These are phyloP conservation scores for Syzygium aqueum DNA, from an alignment of 345 rosid genomes.

Conservation along the genomic window DNA sequence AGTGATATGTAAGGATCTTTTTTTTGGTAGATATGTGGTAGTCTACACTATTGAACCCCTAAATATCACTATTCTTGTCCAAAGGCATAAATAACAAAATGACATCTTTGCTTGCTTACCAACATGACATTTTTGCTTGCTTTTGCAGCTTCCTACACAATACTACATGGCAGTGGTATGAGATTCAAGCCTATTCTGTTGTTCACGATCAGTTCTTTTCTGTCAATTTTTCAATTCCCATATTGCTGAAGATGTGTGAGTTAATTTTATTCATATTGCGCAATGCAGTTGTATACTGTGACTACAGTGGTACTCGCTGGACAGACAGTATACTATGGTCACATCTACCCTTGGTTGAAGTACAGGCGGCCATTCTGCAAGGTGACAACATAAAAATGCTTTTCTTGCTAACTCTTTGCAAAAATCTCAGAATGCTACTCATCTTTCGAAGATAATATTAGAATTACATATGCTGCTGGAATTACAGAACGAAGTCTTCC, in stretches of 20 bases:
- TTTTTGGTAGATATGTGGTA: background rate
- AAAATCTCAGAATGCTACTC: background rate
- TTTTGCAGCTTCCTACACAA: constrained; percentile 87
- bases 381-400: constrained; percentile 11
- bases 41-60: background rate
- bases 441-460: background rate
- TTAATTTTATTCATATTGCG: background rate
- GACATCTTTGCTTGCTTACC: background rate
- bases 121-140: background rate
- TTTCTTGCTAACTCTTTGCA: background rate
- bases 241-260: background rate
- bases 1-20: background rate
- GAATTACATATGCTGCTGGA: background rate
- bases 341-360: constrained; percentile 43
- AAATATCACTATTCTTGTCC: background rate
- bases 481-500: background rate
- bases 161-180: constrained; percentile 74
- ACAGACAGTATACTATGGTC: constrained; percentile 63
- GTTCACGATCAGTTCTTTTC: background rate
- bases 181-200: background rate
- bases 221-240: background rate
- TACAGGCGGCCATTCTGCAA: constrained; percentile 14
- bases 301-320: constrained; percentile 40
- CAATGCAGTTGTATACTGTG: constrained; percentile 53
- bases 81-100: constrained; percentile 3